Evolutionary conservation across 495 filamentous ascomycete species (phyloP).

Genomic region (Staphylotrichum longicolle): DNA sequence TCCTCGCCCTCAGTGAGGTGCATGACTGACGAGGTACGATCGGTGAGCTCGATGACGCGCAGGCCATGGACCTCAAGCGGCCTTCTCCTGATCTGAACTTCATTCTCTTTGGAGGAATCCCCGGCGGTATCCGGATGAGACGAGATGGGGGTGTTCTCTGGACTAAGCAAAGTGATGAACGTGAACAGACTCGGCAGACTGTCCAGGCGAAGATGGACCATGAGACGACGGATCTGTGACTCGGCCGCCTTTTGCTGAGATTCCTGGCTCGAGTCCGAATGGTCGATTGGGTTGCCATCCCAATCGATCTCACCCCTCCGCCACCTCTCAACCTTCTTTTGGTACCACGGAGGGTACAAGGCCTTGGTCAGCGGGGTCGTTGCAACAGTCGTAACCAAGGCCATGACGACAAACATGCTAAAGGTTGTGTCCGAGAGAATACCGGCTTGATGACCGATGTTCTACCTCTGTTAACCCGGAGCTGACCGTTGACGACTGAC

Average conservation of each 20-base stretch:
- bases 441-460: slow-evolving; percentile 89
- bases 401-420: slow-evolving; percentile 99
- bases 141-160: slow-evolving; percentile 33
- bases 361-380: slow-evolving; percentile 78
- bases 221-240: slow-evolving; percentile 46
- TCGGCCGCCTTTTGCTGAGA: slow-evolving; percentile 46
- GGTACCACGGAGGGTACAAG: slow-evolving; percentile 87
- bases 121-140: slow-evolving; percentile 29
- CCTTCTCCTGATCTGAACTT: slow-evolving; percentile 37
- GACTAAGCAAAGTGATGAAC: slow-evolving; percentile 73
- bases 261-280: slow-evolving; percentile 40
- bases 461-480: slow-evolving; percentile 53
- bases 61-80: slow-evolving; percentile 81
- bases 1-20: slow-evolving; percentile 82
- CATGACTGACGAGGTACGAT: slow-evolving; percentile 95
- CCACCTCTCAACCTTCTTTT: slow-evolving; percentile 87
- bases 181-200: slow-evolving; percentile 84
- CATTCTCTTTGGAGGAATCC: slow-evolving; percentile 14
- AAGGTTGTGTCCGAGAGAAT: slow-evolving; percentile 87
- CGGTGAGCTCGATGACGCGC: slow-evolving; percentile 82
- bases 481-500: neutral
- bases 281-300: slow-evolving; percentile 64
- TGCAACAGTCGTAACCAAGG: slow-evolving; percentile 84
- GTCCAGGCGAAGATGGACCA: slow-evolving; percentile 75
- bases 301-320: slow-evolving; percentile 90